Base-by-base conservation (phyloP, 306 rosid species). In the Comarum palustre region DNA sequence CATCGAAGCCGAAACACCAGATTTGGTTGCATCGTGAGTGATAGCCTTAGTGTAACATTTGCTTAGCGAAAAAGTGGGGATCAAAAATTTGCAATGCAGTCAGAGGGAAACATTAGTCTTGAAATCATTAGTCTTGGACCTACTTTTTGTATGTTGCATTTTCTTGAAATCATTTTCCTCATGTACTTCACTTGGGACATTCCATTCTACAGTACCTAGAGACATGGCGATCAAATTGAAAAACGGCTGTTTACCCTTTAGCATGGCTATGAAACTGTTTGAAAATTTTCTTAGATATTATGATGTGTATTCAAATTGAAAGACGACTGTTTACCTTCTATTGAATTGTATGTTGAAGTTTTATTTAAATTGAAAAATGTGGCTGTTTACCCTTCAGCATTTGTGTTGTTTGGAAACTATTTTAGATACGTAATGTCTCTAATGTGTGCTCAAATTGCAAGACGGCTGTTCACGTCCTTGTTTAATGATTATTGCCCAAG, bases 1-100 rank as follows among this genome's bases (percentile, higher is more conserved):
- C 38, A 86, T 95, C 0, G 99, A 95, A 89, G 99, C 97, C 1
- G 99, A 95, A 84, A 95, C 99, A 54, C 99, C 99, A 20, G 99
- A 95, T 77, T 84, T 95, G 71, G 89, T 95, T 60, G 99, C 97
- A 34, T 83, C 96, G 9, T 95, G 80, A 91, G 39, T 55, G 73
- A 77, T 70, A 61, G 41, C 74, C 78, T 82, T 73, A 50, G 63
- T 87, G 92, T 85, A 89, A 84, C 85, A 76, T 72, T 70, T 83
- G 78, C 77, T 62, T 73, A 19, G 77, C 81, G 45, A 29, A 73
- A 75, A 85, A 55, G 31, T 24, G 66, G 67, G 73, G 74, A 75
- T 58, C 62, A 66, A 36, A 58, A 84, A 25, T 72, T 46, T 80
- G 66, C 76, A 66, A 75, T 72, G 85, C 78, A 60, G 76, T 80